These are phyloP conservation scores for Aspergillus calidoustus DNA, from an alignment of 2,329 filamentous ascomycete genomes.

Conservation along the genomic window DNA sequence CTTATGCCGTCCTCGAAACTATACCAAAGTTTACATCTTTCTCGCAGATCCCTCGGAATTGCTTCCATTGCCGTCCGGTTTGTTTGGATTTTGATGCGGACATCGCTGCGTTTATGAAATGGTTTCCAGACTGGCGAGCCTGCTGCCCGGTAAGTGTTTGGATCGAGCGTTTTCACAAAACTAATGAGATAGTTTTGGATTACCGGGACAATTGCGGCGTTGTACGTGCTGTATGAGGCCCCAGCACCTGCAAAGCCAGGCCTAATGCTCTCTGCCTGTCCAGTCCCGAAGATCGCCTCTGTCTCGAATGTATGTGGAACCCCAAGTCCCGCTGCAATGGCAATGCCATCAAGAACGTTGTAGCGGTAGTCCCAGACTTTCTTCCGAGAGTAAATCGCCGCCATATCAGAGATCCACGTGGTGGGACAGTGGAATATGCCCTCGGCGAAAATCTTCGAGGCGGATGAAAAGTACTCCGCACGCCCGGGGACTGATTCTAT, in stretches of 20 bases:
- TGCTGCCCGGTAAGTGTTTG: neutral
- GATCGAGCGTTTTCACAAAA: neutral
- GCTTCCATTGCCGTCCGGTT: neutral
- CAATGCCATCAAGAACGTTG: slow-evolving; percentile 48
- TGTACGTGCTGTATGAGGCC: slow-evolving; percentile 2
- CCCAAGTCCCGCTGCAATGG: slow-evolving; percentile 43
- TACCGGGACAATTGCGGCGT: neutral
- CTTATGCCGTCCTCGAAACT: neutral
- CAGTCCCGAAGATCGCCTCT: slow-evolving; percentile 33
- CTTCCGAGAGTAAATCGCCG: slow-evolving; percentile 28
- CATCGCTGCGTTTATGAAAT: neutral
- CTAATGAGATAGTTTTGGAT: neutral
- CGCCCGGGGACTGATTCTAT: slow-evolving; percentile 33
- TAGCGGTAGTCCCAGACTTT: slow-evolving; percentile 55
- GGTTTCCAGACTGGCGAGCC: neutral
- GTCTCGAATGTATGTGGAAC: slow-evolving; percentile 43
- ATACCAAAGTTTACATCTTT: neutral
- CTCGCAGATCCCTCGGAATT: neutral
- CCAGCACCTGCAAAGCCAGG: neutral
- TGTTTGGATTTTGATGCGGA: neutral
- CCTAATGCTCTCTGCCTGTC: slow-evolving; percentile 23
- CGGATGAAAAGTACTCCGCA: slow-evolving; percentile 44
- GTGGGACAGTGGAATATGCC: slow-evolving; percentile 54
- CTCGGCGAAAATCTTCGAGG: slow-evolving; percentile 48
- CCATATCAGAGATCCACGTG: slow-evolving; percentile 40